A percentile compares a stretch with the other conserved stretches of the same genome.
Evolutionary conservation across 192 early-diverging fungal genomes (phyloP).

Genomic region (Coemansia sp.): DNA sequence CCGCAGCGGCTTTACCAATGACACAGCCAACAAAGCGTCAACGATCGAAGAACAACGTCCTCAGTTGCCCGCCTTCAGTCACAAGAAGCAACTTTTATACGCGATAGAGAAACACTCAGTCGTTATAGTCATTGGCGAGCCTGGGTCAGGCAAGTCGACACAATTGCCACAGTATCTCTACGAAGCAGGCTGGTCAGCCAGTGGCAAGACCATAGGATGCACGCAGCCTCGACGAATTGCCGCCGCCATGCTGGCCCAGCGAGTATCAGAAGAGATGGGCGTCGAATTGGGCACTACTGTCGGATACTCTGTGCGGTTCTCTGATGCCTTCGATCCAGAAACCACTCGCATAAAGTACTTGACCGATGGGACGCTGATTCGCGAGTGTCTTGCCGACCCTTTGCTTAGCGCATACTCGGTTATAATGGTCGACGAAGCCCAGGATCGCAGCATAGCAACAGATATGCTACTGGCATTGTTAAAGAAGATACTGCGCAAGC

Average conservation of each 20-base stretch:
- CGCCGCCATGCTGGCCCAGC: constrained; percentile 96
- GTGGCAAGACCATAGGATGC: constrained; percentile 87
- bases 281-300: constrained; percentile 91
- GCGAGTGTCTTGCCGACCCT: constrained; percentile 89
- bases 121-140: constrained; percentile 88
- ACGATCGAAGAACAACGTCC: constrained; percentile 79
- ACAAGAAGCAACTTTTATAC: constrained; percentile 81
- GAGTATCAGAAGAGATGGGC: constrained; percentile 92
- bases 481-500: constrained; percentile 72
- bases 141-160: constrained; percentile 95
- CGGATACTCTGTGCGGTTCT: constrained; percentile 97
- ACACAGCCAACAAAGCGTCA: constrained; percentile 60
- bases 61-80: constrained; percentile 84
- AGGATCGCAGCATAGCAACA: constrained; percentile 89
- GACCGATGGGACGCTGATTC: constrained; percentile 93
- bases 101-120: constrained; percentile 81
- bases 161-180: constrained; percentile 97
- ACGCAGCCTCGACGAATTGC: constrained; percentile 96
- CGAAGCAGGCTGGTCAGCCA: constrained; percentile 87
- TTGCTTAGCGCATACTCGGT: constrained; percentile 83
- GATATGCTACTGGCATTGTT: constrained; percentile 91
- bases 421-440: constrained; percentile 93
- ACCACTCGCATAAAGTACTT: constrained; percentile 93
- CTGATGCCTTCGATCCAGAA: constrained; percentile 84
- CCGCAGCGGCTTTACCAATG: not conserved